Evolutionary conservation across 176 grass and related monocot species (phyloP), one percentile per base, ranked within the genome.

Genomic region (Cenchrus americanus): DNA sequence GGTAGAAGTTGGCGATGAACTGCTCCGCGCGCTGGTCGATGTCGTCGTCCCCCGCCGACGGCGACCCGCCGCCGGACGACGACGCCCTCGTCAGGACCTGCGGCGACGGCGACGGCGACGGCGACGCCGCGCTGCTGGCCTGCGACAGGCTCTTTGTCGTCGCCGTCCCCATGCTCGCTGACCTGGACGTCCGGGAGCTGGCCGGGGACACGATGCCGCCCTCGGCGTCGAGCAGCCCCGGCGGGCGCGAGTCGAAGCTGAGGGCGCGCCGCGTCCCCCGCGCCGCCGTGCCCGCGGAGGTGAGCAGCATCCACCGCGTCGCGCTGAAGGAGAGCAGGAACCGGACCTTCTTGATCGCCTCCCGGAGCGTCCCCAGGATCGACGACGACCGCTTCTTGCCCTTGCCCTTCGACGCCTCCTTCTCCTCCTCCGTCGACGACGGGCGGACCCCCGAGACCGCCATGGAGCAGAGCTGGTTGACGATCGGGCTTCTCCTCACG

Each of bases 301-400:
- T 70, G 18, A 89, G 60, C 59, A 97, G 66, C 52, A 97, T 72
- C 94, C 94, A 97, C 14, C 80, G 87, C 63, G 83, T 94, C 3
- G 88, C 83, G 69, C 89, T 82, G 88, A 81, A 97, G 62, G 90
- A 92, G 78, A 97, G 82, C 55, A 97, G 62, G 86, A 92, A 92
- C 14, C 77, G 91, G 0, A 97, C 90, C 83, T 94, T 97, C 10
- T 77, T 44, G 23, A 97, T 85, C 49, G 86, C 94, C 59, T 68
- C 55, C 59, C 86, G 75, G 3, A 97, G 90, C 1, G 49, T 76
- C 12, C 84, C 85, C 5, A 92, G 67, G 1, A 94, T 46, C 15
- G 72, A 85, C 13, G 72, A 85, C 17, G 86, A 47, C 4, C 54
- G 14, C 78, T 86, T 89, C 71, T 63, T 6, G 34, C 34, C 34